phyloP scores from a whole-genome alignment of 352 stramenopile genomes.

The Phytophthora sojae region DNA sequence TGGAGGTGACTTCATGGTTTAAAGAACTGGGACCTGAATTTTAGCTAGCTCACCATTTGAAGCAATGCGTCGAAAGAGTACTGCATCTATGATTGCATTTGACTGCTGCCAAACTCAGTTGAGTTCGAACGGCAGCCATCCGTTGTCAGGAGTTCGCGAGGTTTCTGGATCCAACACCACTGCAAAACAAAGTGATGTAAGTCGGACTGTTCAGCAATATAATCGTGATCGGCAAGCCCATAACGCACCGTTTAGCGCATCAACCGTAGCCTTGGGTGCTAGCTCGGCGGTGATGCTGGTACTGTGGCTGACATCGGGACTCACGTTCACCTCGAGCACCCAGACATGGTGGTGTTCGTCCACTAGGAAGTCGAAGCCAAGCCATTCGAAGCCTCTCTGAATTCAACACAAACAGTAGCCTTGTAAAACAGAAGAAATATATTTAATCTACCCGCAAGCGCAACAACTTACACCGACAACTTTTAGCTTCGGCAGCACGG shows the following conservation, averaged over 20 bases:
- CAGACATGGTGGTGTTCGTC: slow-evolving; percentile 63
- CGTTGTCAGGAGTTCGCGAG: slow-evolving; percentile 23
- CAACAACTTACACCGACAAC: slow-evolving; percentile 57
- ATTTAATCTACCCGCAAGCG: not conserved
- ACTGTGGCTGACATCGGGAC: slow-evolving; percentile 87
- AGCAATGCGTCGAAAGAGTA: not conserved
- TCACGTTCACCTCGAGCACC: slow-evolving; percentile 91
- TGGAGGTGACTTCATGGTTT: slow-evolving; percentile 28
- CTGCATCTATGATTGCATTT: not conserved
- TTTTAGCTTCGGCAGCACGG: slow-evolving; percentile 53
- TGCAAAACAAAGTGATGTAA: slow-evolving; percentile 8
- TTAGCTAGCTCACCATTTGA: not conserved
- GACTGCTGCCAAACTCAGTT: not conserved
- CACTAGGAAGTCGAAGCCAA: slow-evolving; percentile 87
- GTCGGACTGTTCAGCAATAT: not conserved
- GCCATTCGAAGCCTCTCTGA: slow-evolving; percentile 85
- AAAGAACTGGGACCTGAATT: not conserved
- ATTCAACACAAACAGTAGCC: not conserved
- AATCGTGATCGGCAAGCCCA: not conserved
- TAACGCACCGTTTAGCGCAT: slow-evolving; percentile 59
- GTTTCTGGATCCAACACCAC: slow-evolving; percentile 29
- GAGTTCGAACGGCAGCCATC: slow-evolving; percentile 25
- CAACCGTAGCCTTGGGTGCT: slow-evolving; percentile 58
- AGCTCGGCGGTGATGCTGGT: slow-evolving; percentile 61
- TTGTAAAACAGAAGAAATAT: not conserved